phyloP scores from a whole-genome alignment of 2,329 filamentous ascomycete species.

The Cytospora schulzeri region DNA sequence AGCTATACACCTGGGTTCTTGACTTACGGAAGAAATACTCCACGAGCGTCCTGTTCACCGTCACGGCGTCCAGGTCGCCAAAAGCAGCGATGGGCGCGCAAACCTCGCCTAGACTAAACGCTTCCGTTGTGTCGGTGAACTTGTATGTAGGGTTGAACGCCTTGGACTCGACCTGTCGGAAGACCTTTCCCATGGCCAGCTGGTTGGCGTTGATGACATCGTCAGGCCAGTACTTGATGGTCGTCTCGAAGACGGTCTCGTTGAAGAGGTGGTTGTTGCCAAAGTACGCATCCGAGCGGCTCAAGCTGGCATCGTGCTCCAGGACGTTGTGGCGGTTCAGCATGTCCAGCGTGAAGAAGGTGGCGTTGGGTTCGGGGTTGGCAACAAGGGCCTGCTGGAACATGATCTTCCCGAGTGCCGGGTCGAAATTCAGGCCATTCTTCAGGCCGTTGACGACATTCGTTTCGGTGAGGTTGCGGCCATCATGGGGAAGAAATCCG shows the following conservation, averaged over 20 bases:
- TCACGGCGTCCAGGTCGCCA: constrained; percentile 44
- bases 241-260: constrained; percentile 50
- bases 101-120: constrained; percentile 53
- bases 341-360: constrained; percentile 44
- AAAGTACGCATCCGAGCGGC: constrained; percentile 51
- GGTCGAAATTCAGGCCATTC: constrained; percentile 47
- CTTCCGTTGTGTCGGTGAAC: constrained; percentile 44
- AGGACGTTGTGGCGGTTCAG: constrained; percentile 50
- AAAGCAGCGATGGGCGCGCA: constrained; percentile 53
- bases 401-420: constrained; percentile 42
- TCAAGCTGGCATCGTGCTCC: constrained; percentile 50
- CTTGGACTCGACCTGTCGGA: constrained; percentile 46
- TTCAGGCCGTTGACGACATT: constrained; percentile 42
- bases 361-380: constrained; percentile 49
- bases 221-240: constrained; percentile 48
- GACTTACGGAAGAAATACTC: constrained; percentile 50
- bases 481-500: constrained; percentile 49
- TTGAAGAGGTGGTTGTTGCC: constrained; percentile 57
- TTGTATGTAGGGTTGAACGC: constrained; percentile 51
- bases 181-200: constrained; percentile 49
- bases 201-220: constrained; percentile 43
- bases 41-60: constrained; percentile 43
- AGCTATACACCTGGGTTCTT: not conserved
- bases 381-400: constrained; percentile 45
- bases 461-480: constrained; percentile 44